These are phyloP conservation scores for Eugenia klotzschiana DNA, from an alignment of 441 rosid genomes.

Conservation along the genomic window DNA sequence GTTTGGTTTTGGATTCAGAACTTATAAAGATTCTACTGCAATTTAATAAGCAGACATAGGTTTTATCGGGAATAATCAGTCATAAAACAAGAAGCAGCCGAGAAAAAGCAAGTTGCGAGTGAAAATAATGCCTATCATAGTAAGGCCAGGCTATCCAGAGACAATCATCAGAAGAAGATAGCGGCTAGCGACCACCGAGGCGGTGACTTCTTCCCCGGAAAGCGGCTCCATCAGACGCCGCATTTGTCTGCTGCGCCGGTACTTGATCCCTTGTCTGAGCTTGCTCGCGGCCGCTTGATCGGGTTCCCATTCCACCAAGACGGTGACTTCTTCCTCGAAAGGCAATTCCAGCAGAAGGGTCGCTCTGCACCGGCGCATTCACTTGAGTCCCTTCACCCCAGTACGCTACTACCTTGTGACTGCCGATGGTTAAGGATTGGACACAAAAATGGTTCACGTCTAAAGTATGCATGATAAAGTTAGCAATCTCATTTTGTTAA, in stretches of 20 bases:
- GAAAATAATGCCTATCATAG: no score
- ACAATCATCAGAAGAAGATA: neutral
- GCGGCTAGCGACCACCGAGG: slow-evolving; percentile 9
- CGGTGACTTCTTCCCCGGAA: slow-evolving; percentile 40
- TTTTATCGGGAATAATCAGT: neutral
- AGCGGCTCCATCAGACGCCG: slow-evolving; percentile 16
- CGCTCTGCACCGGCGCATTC: slow-evolving; percentile 32
- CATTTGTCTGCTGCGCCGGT: slow-evolving; percentile 2
- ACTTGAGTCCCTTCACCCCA: slow-evolving; percentile 45
- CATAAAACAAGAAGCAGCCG: neutral
- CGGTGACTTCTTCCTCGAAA: slow-evolving; percentile 41
- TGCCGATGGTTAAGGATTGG: slow-evolving; percentile 11
- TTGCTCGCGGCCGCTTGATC: neutral
- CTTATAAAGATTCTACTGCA: neutral
- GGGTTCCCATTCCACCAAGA: slow-evolving; percentile 8
- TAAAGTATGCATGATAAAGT: neutral
- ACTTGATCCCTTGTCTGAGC: neutral
- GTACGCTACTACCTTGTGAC: slow-evolving; percentile 43
- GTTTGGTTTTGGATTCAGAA: neutral
- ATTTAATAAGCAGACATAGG: neutral
- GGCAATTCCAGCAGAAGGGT: slow-evolving; percentile 30
- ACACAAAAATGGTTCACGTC: neutral
- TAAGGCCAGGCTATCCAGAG: neutral
- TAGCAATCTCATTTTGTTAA: neutral
- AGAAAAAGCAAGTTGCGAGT: neutral